These are phyloP conservation scores for Przewalskia tangutica DNA, from an alignment of 257 asterid genomes.

Conservation along the genomic window DNA sequence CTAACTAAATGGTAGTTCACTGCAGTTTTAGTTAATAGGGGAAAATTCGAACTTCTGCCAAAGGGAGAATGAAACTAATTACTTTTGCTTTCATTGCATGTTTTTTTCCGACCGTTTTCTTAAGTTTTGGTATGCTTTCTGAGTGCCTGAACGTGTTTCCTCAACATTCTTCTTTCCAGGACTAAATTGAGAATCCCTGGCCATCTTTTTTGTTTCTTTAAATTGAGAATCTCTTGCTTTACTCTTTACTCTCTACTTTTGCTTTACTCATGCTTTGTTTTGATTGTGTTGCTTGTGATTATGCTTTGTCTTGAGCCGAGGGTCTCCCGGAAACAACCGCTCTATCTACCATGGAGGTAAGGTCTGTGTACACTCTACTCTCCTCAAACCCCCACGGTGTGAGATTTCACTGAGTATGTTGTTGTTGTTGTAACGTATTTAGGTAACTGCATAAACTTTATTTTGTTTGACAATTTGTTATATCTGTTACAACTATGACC, in stretches of 20 bases:
- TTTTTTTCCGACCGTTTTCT: neutral
- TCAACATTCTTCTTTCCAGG: neutral
- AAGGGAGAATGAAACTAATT: neutral
- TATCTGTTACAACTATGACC: neutral
- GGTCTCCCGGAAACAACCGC: too few species aligned
- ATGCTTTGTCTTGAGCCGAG: too few species aligned
- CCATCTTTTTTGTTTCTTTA: neutral
- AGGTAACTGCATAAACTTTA: neutral
- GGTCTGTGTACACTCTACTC: too few species aligned
- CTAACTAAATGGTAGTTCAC: neutral
- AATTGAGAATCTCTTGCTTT: too few species aligned
- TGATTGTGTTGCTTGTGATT: too few species aligned
- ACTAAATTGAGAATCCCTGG: neutral
- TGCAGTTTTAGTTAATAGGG: neutral
- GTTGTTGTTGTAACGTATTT: too few species aligned
- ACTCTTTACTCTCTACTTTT: too few species aligned
- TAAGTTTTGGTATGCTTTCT: neutral
- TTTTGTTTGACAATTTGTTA: neutral
- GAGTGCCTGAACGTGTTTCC: neutral
- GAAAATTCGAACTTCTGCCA: neutral
- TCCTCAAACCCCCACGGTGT: too few species aligned
- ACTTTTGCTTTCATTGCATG: neutral
- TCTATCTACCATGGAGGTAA: too few species aligned
- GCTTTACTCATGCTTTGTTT: too few species aligned
- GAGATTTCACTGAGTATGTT: too few species aligned